Base-by-base conservation (phyloP, 208 protist genomes). In the Trypanosoma cruzi region DNA sequence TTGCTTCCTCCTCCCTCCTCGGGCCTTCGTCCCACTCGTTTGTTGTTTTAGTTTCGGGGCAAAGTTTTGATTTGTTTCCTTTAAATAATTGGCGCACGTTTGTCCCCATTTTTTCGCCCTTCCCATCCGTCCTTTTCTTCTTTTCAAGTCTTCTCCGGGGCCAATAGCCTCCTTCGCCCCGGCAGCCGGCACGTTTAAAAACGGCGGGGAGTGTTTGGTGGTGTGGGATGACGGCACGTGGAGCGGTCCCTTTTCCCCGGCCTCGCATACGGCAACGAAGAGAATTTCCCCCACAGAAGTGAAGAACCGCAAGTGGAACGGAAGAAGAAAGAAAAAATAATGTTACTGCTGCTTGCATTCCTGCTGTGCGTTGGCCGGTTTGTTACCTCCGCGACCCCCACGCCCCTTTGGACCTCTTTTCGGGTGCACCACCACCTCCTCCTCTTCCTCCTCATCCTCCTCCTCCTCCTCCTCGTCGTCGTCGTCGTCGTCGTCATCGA, bases 401-500 rank as follows among this genome's bases (percentile, higher is more conserved):
- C 29, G 63, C 29, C 34, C n/a, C 18, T 32, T 56, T 5, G 44
- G 55, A 22, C 70, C 70, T 16, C 48, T 44, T 4, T 11, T 40
- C 1, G 46, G 31, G 7, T 54, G 55, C n/a, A n/a, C n/a, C n/a
- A n/a, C n/a, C n/a, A n/a, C n/a, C n/a, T n/a, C n/a, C n/a, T n/a
- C n/a, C n/a, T n/a, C n/a, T n/a, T n/a, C n/a, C n/a, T n/a, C n/a
- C 32, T 64, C 22, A 18, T 32, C 3, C 18, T 49, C 71, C n/a
- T 76, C 62, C n/a, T 82, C 55, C 7, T 82, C 61, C 10, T 81
- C 69, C 8, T 95, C 89, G 4, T 93, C 85, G 14, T 90, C 79
- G 0, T 93, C 86, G 11, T 93, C 90, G 16, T 95, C 90, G 0
- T 94, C 88, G 3, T 85, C 77, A 32, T 92, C 81, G 13, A 94